Percentiles rank a stretch among this genome's conserved stretches.
These are phyloP conservation scores for Phlegmacium glaucopus DNA, from an alignment of 768 basidiomycete species.

Conservation along the genomic window DNA sequence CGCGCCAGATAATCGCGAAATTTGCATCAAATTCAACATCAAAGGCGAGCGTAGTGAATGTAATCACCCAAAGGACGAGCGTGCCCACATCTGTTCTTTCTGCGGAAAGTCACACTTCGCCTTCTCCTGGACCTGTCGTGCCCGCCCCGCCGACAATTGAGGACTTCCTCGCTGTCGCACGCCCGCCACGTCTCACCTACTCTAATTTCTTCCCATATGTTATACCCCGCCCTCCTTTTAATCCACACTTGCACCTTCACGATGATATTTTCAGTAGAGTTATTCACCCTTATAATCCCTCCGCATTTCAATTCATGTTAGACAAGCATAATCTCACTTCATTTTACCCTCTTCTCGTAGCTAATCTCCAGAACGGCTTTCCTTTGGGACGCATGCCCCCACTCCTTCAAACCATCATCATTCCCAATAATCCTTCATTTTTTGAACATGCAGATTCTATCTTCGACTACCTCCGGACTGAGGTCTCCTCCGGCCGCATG, in stretches of 20 bases:
- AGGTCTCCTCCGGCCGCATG: background rate
- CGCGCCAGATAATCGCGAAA: constrained; percentile 6
- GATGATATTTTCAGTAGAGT: constrained; percentile 21
- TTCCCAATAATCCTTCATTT: constrained; percentile 13
- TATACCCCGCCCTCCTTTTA: constrained; percentile 10
- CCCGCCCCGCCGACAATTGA: background rate
- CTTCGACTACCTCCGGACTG: background rate
- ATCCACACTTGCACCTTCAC: background rate
- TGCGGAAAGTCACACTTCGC: constrained; percentile 26
- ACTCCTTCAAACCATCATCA: constrained; percentile 14
- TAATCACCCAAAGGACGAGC: constrained; percentile 6
- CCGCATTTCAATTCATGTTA: constrained; percentile 21
- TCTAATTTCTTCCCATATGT: constrained; percentile 15
- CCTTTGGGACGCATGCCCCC: constrained; percentile 27
- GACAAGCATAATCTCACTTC: constrained; percentile 12
- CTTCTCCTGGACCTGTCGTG: constrained; percentile 22
- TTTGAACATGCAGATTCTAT: constrained; percentile 1
- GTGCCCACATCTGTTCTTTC: constrained; percentile 27
- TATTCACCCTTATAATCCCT: constrained; percentile 26
- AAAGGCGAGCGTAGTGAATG: constrained; percentile 2
- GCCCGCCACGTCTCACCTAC: constrained; percentile 12
- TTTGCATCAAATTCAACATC: constrained; percentile 23
- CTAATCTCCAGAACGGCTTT: constrained; percentile 27
- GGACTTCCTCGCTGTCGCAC: background rate
- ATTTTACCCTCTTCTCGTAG: constrained; percentile 23